Percentiles rank a stretch among this genome's conserved stretches.
Evolutionary conservation across 1,284 basidiomycete genomes (phyloP).

Genomic region (Bondarzewia mesenterica): DNA sequence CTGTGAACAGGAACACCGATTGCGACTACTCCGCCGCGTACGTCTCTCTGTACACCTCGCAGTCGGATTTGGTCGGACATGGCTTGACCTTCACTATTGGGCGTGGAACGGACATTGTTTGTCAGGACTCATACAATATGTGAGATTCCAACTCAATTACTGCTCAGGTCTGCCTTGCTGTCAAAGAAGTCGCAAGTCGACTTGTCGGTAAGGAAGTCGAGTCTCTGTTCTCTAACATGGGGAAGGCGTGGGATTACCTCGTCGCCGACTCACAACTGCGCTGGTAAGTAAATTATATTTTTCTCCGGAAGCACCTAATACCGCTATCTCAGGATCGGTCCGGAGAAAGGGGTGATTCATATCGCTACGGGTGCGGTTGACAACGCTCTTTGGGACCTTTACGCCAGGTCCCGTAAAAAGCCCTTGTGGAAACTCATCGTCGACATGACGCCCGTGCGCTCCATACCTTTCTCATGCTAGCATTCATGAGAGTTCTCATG

Average conservation of each 20-base stretch:
- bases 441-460: constrained; percentile 70
- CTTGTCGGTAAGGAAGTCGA: constrained; percentile 83
- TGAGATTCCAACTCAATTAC: not conserved
- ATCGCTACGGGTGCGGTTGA: constrained; percentile 76
- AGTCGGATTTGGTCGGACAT: constrained; percentile 63
- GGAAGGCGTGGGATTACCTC: constrained; percentile 72
- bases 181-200: constrained; percentile 69
- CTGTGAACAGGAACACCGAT: constrained; percentile 71
- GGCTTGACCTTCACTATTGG: constrained; percentile 99
- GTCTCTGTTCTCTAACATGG: constrained; percentile 84
- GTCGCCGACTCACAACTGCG: constrained; percentile 83
- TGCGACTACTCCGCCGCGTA: constrained; percentile 96
- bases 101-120: constrained; percentile 86
- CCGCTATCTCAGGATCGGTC: constrained; percentile 56
- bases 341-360: constrained; percentile 84
- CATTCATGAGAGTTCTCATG: not conserved
- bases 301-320: not conserved
- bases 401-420: constrained; percentile 66
- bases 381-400: constrained; percentile 82
- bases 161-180: constrained; percentile 68
- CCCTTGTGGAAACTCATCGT: constrained; percentile 83
- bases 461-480: not conserved
- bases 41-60: constrained; percentile 68
- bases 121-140: not conserved
- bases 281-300: constrained; percentile 47